Base-by-base conservation (phyloP, 108 stramenopile species). In the Cyclostephanos invisitatus region DNA sequence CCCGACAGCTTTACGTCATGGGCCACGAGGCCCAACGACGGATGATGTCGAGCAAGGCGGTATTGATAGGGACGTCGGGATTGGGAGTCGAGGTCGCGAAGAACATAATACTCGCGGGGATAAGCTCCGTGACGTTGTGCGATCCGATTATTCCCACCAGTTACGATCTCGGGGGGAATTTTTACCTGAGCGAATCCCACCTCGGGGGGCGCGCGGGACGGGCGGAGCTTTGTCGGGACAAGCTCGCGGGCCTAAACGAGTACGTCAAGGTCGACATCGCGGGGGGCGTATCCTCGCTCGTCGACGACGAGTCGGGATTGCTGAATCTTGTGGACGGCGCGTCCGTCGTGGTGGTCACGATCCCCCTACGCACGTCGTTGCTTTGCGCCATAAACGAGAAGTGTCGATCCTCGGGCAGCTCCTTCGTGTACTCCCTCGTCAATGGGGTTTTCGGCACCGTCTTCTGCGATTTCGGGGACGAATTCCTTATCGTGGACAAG, bases 1-100 rank as follows among this genome's bases (percentile, higher is more conserved):
- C 96, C 53, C 96, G 98, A 20, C 99, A 99, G 84, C 95, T 99
- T 25, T 98, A 98, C 73, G 98, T 98, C n/a, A 97, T 98, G 96
- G 99, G 99, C 47, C 96, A 97, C 80, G 98, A 98, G 81, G 99
- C 98, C 28, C 97, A 98, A 79, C 86, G 89, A 40, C 90, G 94
- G 29, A 96, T 99, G 97, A 94, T 96, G 84, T 82, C 89, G n/a
- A 87, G 90, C 42, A 78, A 85, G 12, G 97, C 96, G 36, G 79
- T 98, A 54, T 42, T 99, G 60, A 73, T 96, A 20, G 99, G 99
- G 24, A 62, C 91, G 28, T 86, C 84, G 14, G 99, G 99, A 2
- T 84, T 97, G 20, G 99, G 98, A 15, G 97, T 86, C 42, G 93
- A 98, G 84, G 82, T 94, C 5, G 97, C 96, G 69, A 98, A 98